phyloP scores from a whole-genome alignment of 257 asterid genomes.

The Salvia rosmarinus region DNA sequence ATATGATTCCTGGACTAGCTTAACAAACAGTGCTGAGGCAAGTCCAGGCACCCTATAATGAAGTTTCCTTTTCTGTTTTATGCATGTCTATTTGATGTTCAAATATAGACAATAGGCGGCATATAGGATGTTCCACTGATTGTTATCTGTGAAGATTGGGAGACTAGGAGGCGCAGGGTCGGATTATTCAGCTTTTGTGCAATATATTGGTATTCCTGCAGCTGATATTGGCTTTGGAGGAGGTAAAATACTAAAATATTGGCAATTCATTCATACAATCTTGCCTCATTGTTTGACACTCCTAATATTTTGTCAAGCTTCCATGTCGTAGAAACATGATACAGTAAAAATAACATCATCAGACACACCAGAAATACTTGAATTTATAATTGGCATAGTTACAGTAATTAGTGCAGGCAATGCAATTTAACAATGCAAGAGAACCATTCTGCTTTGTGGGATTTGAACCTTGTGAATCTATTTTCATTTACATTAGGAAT shows the following conservation, averaged over 20 bases:
- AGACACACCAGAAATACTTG: too few relatives aligned
- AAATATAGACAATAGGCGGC: slow-evolving; percentile 6
- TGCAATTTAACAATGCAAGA: too few relatives aligned
- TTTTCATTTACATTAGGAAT: background rate
- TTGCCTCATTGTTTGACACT: background rate
- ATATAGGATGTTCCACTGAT: slow-evolving; percentile 8
- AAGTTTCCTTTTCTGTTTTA: background rate
- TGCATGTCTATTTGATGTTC: slow-evolving; percentile 12
- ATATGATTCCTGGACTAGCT: slow-evolving; percentile 73
- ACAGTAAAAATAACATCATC: too few relatives aligned
- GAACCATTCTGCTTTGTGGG: background rate
- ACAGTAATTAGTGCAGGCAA: too few relatives aligned
- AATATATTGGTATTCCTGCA: slow-evolving; percentile 78
- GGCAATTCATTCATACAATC: slow-evolving; percentile 4
- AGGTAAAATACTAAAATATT: slow-evolving; percentile 44
- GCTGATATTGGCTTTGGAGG: slow-evolving; percentile 63
- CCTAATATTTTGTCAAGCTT: background rate
- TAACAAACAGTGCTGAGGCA: slow-evolving; percentile 51
- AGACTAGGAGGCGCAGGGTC: slow-evolving; percentile 86
- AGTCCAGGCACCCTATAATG: slow-evolving; percentile 29
- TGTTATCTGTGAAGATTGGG: slow-evolving; percentile 54
- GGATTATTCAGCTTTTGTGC: slow-evolving; percentile 78
- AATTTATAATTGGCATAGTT: too few relatives aligned
- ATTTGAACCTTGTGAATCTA: background rate
- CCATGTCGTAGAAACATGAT: background rate